Base-by-base conservation (phyloP, 441 rosid species). In the Syzygium syzygioides region DNA sequence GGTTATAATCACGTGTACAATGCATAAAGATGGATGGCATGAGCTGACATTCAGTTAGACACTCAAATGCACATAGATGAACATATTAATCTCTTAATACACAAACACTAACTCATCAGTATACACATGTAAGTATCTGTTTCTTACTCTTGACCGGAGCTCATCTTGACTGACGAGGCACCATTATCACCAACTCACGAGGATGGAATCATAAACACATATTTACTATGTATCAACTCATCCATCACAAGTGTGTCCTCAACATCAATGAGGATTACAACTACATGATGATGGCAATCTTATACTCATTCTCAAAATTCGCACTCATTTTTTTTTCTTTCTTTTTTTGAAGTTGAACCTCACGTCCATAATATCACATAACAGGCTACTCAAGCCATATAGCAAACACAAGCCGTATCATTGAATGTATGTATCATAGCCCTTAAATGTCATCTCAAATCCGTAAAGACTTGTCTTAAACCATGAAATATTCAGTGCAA, bases 111-210 rank as follows among this genome's bases (percentile, higher is more conserved):
- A n/a, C 19, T n/a, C 19, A n/a, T n/a, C 68, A n/a, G 14, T 62
- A 62, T 62, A 62, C 68, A 62, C 10, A 14, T n/a, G 9, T 62
- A 34, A n/a, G 68, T 62, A 62, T 62, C 10, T 7, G 14, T 62
- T 26, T 14, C 34, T 4, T 0, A 0, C n/a, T 19, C 7, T 9
- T 2, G 8, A 4, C 2, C 4, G 6, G 6, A 7, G 14, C 34
- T n/a, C 71, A 14, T 68, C 79, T 68, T 68, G 48, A 68, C 8
- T 12, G 10, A 68, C 13, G 13, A 19, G 79, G 2, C 14, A 34
- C 14, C 4, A 34, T 4, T 1, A 34, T 34, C 79, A 68, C 26
- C 48, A 34, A 34, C 41, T 68, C 19, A 66, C 32, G 25, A 25
- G 41, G 41, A 18, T 0, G 14, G 45, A 32, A n/a, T 62, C 19